Percentiles rank a stretch among this genome's conserved stretches.
Evolutionary conservation across 1,284 basidiomycete species (phyloP).

Genomic region (Exobasidium rhododendri): DNA sequence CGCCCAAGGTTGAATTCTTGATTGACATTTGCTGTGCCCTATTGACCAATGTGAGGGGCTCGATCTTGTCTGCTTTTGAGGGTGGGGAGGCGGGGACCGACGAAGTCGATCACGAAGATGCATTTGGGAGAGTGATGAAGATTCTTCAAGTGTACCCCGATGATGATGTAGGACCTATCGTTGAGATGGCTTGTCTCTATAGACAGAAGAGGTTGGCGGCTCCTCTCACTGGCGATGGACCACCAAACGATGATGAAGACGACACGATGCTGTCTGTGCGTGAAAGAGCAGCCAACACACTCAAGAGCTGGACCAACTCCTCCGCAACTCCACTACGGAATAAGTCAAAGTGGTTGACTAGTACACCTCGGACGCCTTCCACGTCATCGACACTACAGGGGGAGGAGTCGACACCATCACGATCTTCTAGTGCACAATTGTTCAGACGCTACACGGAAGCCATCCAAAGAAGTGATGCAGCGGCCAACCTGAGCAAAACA

Average conservation of each 20-base stretch:
- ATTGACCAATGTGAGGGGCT: slow-evolving; percentile 31
- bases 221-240: slow-evolving; percentile 42
- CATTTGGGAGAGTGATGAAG: slow-evolving; percentile 35
- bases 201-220: slow-evolving; percentile 39
- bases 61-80: slow-evolving; percentile 20
- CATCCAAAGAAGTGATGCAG: slow-evolving; percentile 48
- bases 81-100: slow-evolving; percentile 11
- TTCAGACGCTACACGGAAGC: slow-evolving; percentile 25
- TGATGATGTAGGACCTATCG: slow-evolving; percentile 38
- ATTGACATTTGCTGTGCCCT: slow-evolving; percentile 50
- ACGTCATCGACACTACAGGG: background rate
- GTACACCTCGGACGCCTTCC: slow-evolving; percentile 8
- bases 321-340: background rate
- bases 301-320: slow-evolving; percentile 9
- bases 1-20: slow-evolving; percentile 48
- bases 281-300: slow-evolving; percentile 5
- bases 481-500: slow-evolving; percentile 47
- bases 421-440: slow-evolving; percentile 3
- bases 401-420: slow-evolving; percentile 15
- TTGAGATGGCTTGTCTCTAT: slow-evolving; percentile 36
- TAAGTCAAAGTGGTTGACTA: slow-evolving; percentile 9
- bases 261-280: slow-evolving; percentile 16
- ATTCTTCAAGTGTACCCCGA: slow-evolving; percentile 44
- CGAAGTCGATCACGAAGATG: slow-evolving; percentile 22
- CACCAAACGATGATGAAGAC: slow-evolving; percentile 28